phyloP scores from a whole-genome alignment of 495 filamentous ascomycete species.

The Aspergillus ellipticus region DNA sequence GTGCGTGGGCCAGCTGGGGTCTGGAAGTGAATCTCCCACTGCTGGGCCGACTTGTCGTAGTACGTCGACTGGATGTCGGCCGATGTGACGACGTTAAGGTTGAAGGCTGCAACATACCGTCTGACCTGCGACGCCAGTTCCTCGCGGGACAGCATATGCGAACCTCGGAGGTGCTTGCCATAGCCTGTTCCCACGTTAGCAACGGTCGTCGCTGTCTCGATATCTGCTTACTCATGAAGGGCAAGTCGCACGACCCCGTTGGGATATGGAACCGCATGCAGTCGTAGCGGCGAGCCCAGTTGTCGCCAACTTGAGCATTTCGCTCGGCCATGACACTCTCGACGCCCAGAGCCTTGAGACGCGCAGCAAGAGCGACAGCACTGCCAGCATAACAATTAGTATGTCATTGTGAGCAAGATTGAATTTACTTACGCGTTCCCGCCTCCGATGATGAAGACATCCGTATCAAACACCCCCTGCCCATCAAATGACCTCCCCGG shows the following conservation, averaged over 20 bases:
- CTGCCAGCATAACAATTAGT: constrained; percentile 2
- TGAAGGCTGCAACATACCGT: constrained; percentile 32
- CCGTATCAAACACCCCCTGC: constrained; percentile 11
- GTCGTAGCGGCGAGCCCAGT: constrained; percentile 36
- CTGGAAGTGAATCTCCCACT: constrained; percentile 27
- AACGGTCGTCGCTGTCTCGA: too few relatives aligned
- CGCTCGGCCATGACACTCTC: constrained; percentile 31
- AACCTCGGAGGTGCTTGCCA: constrained; percentile 17
- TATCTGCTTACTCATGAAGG: constrained; percentile 16
- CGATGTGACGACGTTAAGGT: constrained; percentile 29
- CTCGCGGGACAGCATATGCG: constrained; percentile 32
- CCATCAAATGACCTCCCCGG: background rate
- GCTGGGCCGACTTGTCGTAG: constrained; percentile 20
- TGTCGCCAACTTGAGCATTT: constrained; percentile 28
- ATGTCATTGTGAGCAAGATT: background rate
- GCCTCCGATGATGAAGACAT: constrained; percentile 25
- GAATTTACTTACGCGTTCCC: constrained; percentile 22
- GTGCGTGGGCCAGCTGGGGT: constrained; percentile 13
- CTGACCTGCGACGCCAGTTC: constrained; percentile 33
- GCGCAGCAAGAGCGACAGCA: constrained; percentile 28
- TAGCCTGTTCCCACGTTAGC: constrained; percentile 12
- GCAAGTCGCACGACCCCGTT: constrained; percentile 18
- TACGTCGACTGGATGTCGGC: constrained; percentile 24
- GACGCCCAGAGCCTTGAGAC: constrained; percentile 32
- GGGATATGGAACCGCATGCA: constrained; percentile 34